Evolutionary conservation across 352 stramenopile species (phyloP).

Genomic region (Globisporangium rhizosaccharum): DNA sequence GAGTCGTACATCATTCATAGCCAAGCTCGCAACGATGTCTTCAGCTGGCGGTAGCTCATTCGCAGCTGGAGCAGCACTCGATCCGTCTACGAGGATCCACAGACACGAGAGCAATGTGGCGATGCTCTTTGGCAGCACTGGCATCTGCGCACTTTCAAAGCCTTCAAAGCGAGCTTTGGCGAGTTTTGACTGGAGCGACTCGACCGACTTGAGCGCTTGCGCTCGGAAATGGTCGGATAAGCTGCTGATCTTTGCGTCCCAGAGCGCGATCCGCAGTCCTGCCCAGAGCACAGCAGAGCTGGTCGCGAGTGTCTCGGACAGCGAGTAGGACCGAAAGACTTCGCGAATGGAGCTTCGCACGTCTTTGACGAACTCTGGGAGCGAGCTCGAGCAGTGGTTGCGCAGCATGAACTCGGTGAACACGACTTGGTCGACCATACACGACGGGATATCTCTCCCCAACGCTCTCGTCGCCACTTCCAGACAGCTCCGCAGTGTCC

Average conservation of each 20-base stretch:
- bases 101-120: neutral
- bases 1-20: neutral
- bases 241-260: slow-evolving; percentile 18
- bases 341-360: neutral
- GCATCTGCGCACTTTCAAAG: neutral
- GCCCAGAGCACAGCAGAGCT: slow-evolving; percentile 16
- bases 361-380: neutral
- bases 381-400: slow-evolving; percentile 6
- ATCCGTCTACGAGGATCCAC: slow-evolving; percentile 1
- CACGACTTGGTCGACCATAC: slow-evolving; percentile 12
- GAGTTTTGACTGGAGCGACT: neutral
- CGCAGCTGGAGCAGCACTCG: too few species aligned
- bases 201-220: neutral
- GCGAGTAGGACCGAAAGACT: slow-evolving; percentile 5
- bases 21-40: neutral
- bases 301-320: neutral
- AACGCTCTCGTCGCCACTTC: neutral
- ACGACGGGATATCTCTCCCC: neutral
- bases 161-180: slow-evolving; percentile 3
- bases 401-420: slow-evolving; percentile 22
- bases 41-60: neutral
- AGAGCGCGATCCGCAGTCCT: slow-evolving; percentile 15
- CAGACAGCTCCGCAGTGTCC: neutral
- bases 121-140: neutral
- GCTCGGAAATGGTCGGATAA: slow-evolving; percentile 11